Evolutionary conservation across 2,329 filamentous ascomycete genomes (phyloP), one percentile per base, ranked within the genome.

Genomic region (Verruconis gallopava): DNA sequence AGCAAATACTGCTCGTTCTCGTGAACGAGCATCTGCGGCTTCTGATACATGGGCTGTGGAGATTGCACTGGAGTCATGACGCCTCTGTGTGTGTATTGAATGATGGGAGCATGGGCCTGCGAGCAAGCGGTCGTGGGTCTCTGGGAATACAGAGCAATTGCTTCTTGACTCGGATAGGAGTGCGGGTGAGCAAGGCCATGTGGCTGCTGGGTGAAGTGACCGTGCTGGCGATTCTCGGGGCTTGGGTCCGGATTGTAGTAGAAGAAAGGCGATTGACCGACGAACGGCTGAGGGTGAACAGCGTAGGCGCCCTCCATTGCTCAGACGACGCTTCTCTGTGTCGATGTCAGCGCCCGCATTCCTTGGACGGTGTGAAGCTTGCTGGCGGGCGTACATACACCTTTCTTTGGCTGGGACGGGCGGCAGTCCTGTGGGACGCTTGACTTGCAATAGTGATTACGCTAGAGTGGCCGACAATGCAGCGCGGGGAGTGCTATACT

Each of bases 201-300:
- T 46, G 73, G 75, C 57, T 76, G 72, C 47, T 47, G 73, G 49
- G 78, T 74, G 68, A 85, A 88, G 63, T 84, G 79, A 42, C 77
- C 77, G 63, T 88, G 80, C 57, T 82, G 81, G 55, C 79, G 73
- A 55, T 73, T 72, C 58, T 86, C 81, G 48, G 76, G 69, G 60
- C 75, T 78, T 49, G 79, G 72, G 52, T 91, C 83, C 50, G 81
- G 77, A 55, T 77, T 80, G 69, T 89, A 93, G 71, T 88, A 91
- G 73, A 83, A 88, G 70, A 86, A 93, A 45, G 82, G 69, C 50
- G 79, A 75, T 64, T 83, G 80, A 47, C 72, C 77, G 70, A 83
- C 75, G 54, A 72, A 61, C 61, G 66, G 62, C 51, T 64, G 49
- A 45, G 63, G 58, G 56, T 65, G 63, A 54, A 68, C 64, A 48